A percentile compares a stretch with the other conserved stretches of the same genome.
Evolutionary conservation across 2,329 filamentous ascomycete genomes (phyloP).

Genomic region (Ophiostoma pallidulum): DNA sequence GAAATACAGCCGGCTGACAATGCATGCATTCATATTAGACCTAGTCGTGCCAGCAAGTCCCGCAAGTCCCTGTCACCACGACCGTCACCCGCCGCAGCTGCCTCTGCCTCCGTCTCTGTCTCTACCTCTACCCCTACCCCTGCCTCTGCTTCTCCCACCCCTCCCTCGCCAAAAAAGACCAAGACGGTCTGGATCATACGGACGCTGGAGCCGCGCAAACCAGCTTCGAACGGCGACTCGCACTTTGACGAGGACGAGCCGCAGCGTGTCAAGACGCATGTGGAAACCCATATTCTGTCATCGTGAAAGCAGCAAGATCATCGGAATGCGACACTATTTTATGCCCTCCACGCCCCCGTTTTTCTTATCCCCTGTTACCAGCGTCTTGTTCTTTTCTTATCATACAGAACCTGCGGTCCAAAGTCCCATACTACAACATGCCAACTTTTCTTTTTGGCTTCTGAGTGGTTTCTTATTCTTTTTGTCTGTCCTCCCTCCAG

Average conservation of each 20-base stretch:
- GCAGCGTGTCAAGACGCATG: conserved; percentile 13
- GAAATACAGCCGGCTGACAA: too few species aligned
- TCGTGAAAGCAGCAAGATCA: background rate
- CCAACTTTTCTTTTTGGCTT: too few species aligned
- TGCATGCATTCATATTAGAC: too few species aligned
- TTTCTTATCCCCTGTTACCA: background rate
- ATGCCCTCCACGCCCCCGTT: too few species aligned
- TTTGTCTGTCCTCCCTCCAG: too few species aligned
- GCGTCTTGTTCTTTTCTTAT: too few species aligned
- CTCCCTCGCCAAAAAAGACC: conserved; percentile 9
- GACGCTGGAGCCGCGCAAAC: conserved; percentile 13
- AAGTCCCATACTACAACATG: too few species aligned
- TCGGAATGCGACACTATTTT: too few species aligned
- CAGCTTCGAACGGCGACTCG: background rate
- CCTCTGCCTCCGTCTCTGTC: background rate
- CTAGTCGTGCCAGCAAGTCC: too few species aligned
- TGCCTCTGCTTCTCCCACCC: background rate
- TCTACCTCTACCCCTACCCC: background rate
- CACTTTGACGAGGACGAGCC: conserved; percentile 11
- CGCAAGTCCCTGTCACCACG: background rate
- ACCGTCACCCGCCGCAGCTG: background rate
- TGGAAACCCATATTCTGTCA: conserved; percentile 12
- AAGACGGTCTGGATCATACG: conserved; percentile 17
- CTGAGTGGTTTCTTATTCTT: too few species aligned
- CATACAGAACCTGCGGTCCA: too few species aligned